phyloP scores from a whole-genome alignment of 2,329 filamentous ascomycete genomes.

The Ophiostoma piceae region DNA sequence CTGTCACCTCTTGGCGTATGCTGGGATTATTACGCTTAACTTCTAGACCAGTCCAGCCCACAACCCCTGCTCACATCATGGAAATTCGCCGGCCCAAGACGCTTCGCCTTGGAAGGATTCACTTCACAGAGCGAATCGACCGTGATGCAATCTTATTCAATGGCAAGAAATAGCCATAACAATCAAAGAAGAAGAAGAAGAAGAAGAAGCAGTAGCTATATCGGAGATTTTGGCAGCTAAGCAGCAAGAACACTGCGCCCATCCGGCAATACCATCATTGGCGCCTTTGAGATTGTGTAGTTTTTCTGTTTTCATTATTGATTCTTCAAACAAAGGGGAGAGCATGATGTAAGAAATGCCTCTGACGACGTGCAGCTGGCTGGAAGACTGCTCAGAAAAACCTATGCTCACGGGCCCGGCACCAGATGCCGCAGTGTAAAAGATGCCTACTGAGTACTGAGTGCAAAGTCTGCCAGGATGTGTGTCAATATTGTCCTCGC shows the following conservation, averaged over 20 bases:
- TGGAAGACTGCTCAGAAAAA: not conserved
- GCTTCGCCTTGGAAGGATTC: not conserved
- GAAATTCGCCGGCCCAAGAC: not conserved
- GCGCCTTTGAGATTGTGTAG: not conserved
- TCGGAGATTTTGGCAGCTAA: not conserved
- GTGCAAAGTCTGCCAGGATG: not conserved
- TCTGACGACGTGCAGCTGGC: not conserved
- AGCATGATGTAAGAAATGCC: not conserved
- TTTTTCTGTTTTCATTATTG: not conserved
- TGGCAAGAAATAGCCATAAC: not conserved
- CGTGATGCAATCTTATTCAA: not conserved
- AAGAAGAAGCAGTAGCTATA: not conserved
- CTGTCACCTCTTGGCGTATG: not conserved
- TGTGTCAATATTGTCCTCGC: constrained; percentile 1
- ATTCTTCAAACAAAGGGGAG: not conserved
- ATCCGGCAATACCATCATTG: too few species aligned
- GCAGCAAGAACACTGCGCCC: not conserved
- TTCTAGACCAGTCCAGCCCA: constrained; percentile 6
- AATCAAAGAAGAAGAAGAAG: not conserved
- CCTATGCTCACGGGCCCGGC: not conserved
- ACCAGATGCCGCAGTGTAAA: not conserved
- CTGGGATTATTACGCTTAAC: not conserved
- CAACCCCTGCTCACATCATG: not conserved
- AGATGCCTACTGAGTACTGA: not conserved
- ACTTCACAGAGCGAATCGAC: too few species aligned